Base-by-base conservation (phyloP, 371 early-diverging fungal species). In the Spiromyces aspiralis region DNA sequence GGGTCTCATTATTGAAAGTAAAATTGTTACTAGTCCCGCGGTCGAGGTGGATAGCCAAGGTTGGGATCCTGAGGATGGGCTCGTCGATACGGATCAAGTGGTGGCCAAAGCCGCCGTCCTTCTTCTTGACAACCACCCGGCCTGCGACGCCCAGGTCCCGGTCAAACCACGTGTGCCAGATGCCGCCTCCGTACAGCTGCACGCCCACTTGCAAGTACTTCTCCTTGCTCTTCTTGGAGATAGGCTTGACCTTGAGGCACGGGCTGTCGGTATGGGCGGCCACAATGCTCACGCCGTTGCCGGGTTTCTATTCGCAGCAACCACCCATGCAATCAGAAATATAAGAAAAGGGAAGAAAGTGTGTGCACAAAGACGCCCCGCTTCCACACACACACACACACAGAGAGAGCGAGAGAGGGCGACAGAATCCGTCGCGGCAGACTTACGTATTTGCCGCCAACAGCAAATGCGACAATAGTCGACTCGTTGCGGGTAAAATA, bases 121-220 rank as follows among this genome's bases (percentile, higher is more conserved):
- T 64, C 23, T 75, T 69, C 50, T 81, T 74, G 45, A 94, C 81
- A 62, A 98, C 67, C 12, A 92, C 90, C 44, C 94, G 84, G n/a
- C 98, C 98, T 48, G 95, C 95, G 44, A 98, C 70, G 65, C 87
- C 78, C 48, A 98, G 72, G 68, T 96, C 95, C 50, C 96, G 81
- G 70, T 98, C 98, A 69, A 96, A 98, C 95, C 96, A 98, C 20
- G 96, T 91, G 64, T 95, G 87, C 94, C 92, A 94, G 19, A 91
- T 70, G 42, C 91, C 95, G 44, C 95, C 96, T 55, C 96, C 96
- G 59, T 95, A 94, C 28, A 77, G 56, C 67, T 88, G 82, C 51
- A 89, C 84, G 60, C 95, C 90, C 27, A 91, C 86, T 69, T 94
- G 88, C 28, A 87, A 68, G 66, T 90, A 95, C 2, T 87, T 90